Evolutionary conservation across 805 yeast genomes (phyloP).

Genomic region (Candida silvatica): DNA sequence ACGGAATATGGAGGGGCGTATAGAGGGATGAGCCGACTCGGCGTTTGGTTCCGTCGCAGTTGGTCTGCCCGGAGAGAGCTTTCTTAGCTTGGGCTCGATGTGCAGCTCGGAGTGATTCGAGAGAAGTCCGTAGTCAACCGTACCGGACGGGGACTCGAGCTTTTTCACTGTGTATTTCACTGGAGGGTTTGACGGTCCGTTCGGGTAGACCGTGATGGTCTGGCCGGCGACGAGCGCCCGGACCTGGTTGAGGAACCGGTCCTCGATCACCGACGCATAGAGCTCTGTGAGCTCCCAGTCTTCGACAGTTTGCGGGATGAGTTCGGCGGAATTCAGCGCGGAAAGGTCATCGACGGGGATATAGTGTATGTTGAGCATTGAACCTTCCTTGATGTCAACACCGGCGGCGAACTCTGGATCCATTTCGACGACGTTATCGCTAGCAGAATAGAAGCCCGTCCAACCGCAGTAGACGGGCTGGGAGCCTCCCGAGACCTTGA

Average conservation of each 20-base stretch:
- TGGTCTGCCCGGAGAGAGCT: constrained; percentile 13
- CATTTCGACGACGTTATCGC: constrained; percentile 35
- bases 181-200: constrained; percentile 17
- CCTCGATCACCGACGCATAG: constrained; percentile 71
- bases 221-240: constrained; percentile 61
- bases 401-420: constrained; percentile 60
- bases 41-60: constrained; percentile 12
- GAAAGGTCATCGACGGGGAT: constrained; percentile 27
- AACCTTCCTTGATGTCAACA: constrained; percentile 36
- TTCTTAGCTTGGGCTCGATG: constrained; percentile 62
- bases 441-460: constrained; percentile 21
- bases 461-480: constrained; percentile 18
- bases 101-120: constrained; percentile 30
- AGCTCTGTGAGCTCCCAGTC: constrained; percentile 92
- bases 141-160: constrained; percentile 25
- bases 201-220: constrained; percentile 58
- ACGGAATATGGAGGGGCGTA: constrained; percentile 35
- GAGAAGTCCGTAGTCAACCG: constrained; percentile 28
- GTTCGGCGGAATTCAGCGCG: constrained; percentile 50
- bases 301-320: constrained; percentile 67
- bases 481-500: constrained; percentile 19
- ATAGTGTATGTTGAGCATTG: constrained; percentile 33
- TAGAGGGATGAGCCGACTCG: neutral
- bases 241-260: constrained; percentile 67
- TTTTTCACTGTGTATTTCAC: constrained; percentile 51